Conservation (phyloP, 371 early-diverging fungal species). For the Paraphysoderma sedebokerense region DNA sequence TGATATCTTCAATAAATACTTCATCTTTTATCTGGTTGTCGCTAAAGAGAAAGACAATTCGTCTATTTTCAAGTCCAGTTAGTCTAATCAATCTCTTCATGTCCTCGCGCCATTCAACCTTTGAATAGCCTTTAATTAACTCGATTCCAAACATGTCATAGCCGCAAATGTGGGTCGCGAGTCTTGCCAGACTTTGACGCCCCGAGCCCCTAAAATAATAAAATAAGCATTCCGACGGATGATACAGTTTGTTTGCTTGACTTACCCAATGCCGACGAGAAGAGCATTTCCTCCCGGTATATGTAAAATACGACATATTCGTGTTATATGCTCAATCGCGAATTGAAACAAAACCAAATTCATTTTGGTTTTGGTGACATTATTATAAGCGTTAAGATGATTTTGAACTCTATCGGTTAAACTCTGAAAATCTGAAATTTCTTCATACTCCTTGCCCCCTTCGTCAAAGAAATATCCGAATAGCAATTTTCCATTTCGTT, state of each 20-base stretch:
- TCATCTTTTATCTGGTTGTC: slow-evolving; percentile 37
- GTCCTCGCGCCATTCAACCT: slow-evolving; percentile 36
- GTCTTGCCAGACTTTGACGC: slow-evolving; percentile 28
- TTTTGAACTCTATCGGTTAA: slow-evolving; percentile 23
- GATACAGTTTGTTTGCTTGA: too few species aligned
- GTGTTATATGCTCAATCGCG: slow-evolving; percentile 33
- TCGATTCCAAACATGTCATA: slow-evolving; percentile 37
- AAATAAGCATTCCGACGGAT: too few species aligned
- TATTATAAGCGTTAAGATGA: slow-evolving; percentile 31
- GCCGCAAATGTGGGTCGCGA: slow-evolving; percentile 37
- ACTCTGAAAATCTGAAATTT: slow-evolving; percentile 29
- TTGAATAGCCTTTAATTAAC: slow-evolving; percentile 28
- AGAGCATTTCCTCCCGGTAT: slow-evolving; percentile 35
- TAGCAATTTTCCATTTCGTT: too few species aligned
- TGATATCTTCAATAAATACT: slow-evolving; percentile 31
- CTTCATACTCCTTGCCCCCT: too few species aligned
- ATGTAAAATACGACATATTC: slow-evolving; percentile 33
- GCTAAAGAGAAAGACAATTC: slow-evolving; percentile 28
- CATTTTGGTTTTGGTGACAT: slow-evolving; percentile 27
- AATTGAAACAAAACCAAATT: slow-evolving; percentile 35
- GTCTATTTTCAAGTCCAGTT: slow-evolving; percentile 29
- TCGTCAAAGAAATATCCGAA: too few species aligned
- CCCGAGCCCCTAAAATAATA: slow-evolving; percentile 33
- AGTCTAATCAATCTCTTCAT: slow-evolving; percentile 24
- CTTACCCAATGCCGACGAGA: slow-evolving; percentile 35